Evolutionary conservation across 805 yeast genomes (phyloP).

Genomic region (Priceomyces fermenticarens): DNA sequence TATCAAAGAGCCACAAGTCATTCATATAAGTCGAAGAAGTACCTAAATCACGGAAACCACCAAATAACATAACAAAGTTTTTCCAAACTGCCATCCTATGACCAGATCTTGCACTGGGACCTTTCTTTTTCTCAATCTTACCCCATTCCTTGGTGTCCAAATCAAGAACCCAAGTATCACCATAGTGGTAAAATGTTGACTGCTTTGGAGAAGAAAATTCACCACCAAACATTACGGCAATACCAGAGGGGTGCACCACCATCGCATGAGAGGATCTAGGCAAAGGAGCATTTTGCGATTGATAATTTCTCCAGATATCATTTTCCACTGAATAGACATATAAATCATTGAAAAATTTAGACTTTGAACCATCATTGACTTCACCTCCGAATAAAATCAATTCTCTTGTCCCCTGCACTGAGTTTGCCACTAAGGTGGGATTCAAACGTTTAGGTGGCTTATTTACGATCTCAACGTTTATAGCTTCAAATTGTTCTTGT

Average conservation of each 20-base stretch:
- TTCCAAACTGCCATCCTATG: constrained; percentile 91
- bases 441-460: constrained; percentile 72
- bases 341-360: constrained; percentile 81
- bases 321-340: constrained; percentile 70
- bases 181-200: constrained; percentile 90
- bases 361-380: constrained; percentile 44
- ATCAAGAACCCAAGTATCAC: constrained; percentile 94
- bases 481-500: constrained; percentile 75
- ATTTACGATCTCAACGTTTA: constrained; percentile 54
- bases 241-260: constrained; percentile 89
- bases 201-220: constrained; percentile 97
- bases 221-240: constrained; percentile 87
- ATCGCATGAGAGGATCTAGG: constrained; percentile 93
- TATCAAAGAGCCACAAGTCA: constrained; percentile 92
- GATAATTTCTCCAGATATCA: constrained; percentile 73
- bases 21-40: constrained; percentile 74
- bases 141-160: constrained; percentile 85
- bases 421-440: constrained; percentile 71
- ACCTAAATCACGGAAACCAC: constrained; percentile 93
- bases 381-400: constrained; percentile 91
- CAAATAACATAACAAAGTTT: constrained; percentile 78
- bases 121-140: constrained; percentile 67
- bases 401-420: constrained; percentile 73
- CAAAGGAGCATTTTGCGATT: constrained; percentile 84
- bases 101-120: constrained; percentile 86